These are phyloP conservation scores for Penicillium psychrofluorescens DNA, from an alignment of 495 filamentous ascomycete genomes.

Conservation along the genomic window DNA sequence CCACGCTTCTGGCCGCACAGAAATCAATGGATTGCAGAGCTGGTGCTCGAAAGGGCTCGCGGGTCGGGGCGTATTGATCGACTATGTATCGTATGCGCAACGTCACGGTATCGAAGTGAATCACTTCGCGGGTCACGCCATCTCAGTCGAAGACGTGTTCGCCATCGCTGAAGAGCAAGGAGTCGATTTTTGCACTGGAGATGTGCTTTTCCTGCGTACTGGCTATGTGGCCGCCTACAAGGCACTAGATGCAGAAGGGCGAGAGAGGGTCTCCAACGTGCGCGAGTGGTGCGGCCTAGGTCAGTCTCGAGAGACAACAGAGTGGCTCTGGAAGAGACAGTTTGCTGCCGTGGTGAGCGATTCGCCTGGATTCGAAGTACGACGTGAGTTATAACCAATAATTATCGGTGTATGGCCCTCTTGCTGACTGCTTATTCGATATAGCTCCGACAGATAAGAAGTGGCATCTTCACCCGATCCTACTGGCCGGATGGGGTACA, in stretches of 20 bases:
- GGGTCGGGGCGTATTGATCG: too few species aligned
- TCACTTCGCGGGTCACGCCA: constrained; percentile 3
- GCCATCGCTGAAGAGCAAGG: constrained; percentile 1
- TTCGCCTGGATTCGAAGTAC: background rate
- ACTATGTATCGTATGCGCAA: too few species aligned
- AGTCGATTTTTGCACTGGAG: constrained; percentile 1
- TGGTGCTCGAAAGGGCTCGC: too few species aligned
- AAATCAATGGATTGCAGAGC: constrained; percentile 3
- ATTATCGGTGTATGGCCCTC: too few species aligned
- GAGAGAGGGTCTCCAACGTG: too few species aligned
- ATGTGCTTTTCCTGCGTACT: constrained; percentile 4
- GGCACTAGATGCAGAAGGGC: background rate
- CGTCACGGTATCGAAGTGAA: background rate
- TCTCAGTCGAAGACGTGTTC: background rate
- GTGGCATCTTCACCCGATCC: constrained; percentile 2
- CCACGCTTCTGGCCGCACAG: background rate
- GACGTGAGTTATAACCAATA: too few species aligned
- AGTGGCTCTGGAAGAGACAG: constrained; percentile 5
- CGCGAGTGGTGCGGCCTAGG: background rate
- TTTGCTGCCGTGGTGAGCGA: constrained; percentile 7
- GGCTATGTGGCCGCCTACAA: constrained; percentile 3
- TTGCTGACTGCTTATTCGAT: too few species aligned
- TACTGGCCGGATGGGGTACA: constrained; percentile 10
- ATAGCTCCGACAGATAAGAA: too few species aligned
- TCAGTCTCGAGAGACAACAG: constrained; percentile 1